Base-by-base conservation (phyloP, 345 rosid genomes). In the Linum usitatissimum region DNA sequence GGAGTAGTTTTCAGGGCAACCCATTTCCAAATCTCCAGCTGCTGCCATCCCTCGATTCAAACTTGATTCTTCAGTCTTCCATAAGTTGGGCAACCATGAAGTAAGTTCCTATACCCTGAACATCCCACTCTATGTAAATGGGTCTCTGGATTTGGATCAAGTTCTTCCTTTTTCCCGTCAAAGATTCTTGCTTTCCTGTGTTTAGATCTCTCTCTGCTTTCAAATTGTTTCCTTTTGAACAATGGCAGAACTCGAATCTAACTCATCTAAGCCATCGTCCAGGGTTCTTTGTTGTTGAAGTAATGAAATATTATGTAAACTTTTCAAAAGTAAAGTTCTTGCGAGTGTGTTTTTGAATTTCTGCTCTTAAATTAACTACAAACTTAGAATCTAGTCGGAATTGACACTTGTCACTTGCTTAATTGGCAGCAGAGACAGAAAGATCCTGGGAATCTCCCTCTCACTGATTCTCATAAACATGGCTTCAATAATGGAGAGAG, bases 401-500 rank as follows among this genome's bases (percentile, higher is more conserved):
- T 45, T 45, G 51, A 45, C 51, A 45, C 51, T 45, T 10, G 17
- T 45, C 51, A 10, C 49, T n/a, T 66, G 53, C 56, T 64, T 59
- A 23, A 56, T 60, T 73, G 70, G 66, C 42, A 74, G 51, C 90
- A 93, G 99, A 80, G 75, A 82, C 64, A 83, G 78, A 71, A 93
- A 70, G 81, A 56, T 93, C 48, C 84, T 81, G 23, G 99, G 99
- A 40, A 63, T 93, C 75, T 87, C 99, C 62, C 71, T 90, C 19
- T 93, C 99, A 59, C 72, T 93, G 67, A 66, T 93, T 51, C 85
- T 90, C 0, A 93, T 93, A 75, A 90, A 93, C 78, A 64, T 93
- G 81, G 97, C 94, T 60, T 87, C 97, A 39, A 83, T 90, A 38
- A 93, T 93, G 99, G 99, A 93, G 64, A 77, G 91, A 8, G 97